Conservation (phyloP, 2,329 filamentous ascomycete genomes). For the Fusarium multiceps region DNA sequence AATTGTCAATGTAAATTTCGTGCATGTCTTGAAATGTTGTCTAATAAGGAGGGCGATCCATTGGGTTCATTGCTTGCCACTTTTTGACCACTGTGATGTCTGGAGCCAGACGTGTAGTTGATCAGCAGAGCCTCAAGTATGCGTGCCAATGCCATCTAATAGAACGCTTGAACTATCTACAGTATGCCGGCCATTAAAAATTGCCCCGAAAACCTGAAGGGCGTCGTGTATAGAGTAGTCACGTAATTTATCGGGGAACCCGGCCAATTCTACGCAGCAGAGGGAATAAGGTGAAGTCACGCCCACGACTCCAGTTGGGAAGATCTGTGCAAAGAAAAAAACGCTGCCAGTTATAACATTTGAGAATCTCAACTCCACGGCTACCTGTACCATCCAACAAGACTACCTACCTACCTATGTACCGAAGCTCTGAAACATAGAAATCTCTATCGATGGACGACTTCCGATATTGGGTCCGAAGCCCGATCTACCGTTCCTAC, state of each 20-base stretch:
- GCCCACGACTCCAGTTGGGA: neutral
- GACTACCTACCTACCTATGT: neutral
- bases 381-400: neutral
- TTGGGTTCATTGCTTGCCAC: neutral
- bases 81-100: neutral
- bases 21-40: neutral
- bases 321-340: neutral
- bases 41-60: accelerated
- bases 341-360: neutral
- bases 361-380: neutral
- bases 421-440: neutral
- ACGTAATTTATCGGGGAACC: neutral
- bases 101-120: neutral
- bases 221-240: neutral
- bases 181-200: neutral
- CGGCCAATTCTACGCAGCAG: neutral
- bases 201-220: neutral
- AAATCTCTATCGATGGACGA: neutral
- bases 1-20: neutral
- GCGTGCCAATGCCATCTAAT: neutral
- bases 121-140: neutral
- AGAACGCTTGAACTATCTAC: neutral
- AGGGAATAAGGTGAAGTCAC: neutral
- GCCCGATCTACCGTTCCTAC: neutral
- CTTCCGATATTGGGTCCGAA: neutral